phyloP scores from a whole-genome alignment of 768 basidiomycete genomes.

The Grammothele lineata region DNA sequence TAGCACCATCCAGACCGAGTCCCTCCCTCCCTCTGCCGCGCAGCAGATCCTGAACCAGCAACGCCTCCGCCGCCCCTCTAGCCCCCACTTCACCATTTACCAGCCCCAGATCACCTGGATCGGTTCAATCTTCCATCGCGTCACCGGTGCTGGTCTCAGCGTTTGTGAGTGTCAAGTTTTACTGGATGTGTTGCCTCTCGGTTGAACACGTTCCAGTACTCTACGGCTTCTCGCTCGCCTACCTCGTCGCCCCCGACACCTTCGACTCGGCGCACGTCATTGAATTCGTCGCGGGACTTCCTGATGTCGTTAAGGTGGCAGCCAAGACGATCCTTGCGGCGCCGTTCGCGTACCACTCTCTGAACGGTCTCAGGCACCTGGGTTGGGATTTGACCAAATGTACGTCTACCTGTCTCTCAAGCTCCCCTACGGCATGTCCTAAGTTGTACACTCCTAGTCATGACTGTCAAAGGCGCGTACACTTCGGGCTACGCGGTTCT shows the following conservation, averaged over 20 bases:
- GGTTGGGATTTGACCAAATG: conserved; percentile 87
- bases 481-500: conserved; percentile 79
- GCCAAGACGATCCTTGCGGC: conserved; percentile 77
- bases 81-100: conserved; percentile 97
- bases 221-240: conserved; percentile 83
- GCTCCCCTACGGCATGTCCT: too few relatives aligned
- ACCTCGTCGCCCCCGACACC: conserved; percentile 75
- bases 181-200: background rate
- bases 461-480: conserved; percentile 79
- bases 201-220: conserved; percentile 48
- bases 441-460: conserved; percentile 72
- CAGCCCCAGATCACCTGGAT: conserved; percentile 92
- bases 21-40: conserved; percentile 54
- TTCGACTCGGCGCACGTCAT: conserved; percentile 80
- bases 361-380: conserved; percentile 90
- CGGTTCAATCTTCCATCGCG: conserved; percentile 80
- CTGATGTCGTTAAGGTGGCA: conserved; percentile 70
- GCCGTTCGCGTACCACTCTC: conserved; percentile 87
- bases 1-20: conserved; percentile 58
- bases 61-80: conserved; percentile 82
- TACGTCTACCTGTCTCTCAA: conserved; percentile 46
- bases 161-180: conserved; percentile 49
- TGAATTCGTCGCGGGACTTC: conserved; percentile 64
- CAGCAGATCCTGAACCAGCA: conserved; percentile 79
- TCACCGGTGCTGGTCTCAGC: conserved; percentile 79